phyloP scores from a whole-genome alignment of 2,329 filamentous ascomycete genomes.

The Claviceps fusiformis region DNA sequence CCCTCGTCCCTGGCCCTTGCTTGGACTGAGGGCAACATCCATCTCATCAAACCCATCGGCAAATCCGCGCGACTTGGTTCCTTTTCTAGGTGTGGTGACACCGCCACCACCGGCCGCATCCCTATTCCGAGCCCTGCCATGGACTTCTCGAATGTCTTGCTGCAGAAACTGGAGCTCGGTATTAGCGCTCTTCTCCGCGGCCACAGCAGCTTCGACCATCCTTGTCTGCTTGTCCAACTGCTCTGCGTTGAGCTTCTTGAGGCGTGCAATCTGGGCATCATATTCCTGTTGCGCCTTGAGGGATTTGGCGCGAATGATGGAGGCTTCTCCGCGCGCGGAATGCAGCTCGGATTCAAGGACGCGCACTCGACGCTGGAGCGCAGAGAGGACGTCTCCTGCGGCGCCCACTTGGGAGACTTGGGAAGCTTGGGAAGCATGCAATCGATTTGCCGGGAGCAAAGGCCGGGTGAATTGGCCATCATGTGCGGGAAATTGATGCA shows the following conservation, averaged over 20 bases:
- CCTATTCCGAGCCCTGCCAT: constrained; percentile 33
- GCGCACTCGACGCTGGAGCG: constrained; percentile 38
- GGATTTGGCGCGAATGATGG: constrained; percentile 60
- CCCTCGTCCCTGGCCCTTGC: constrained; percentile 30
- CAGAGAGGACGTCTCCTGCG: constrained; percentile 25
- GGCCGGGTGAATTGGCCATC: constrained; percentile 28
- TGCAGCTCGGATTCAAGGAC: constrained; percentile 42
- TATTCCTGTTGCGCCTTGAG: constrained; percentile 48
- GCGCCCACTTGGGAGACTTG: constrained; percentile 12
- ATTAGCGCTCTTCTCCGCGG: constrained; percentile 49
- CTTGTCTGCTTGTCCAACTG: constrained; percentile 49
- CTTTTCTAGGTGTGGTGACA: constrained; percentile 46
- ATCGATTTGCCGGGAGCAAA: constrained; percentile 14
- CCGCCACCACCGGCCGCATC: constrained; percentile 19
- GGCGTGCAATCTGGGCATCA: constrained; percentile 45
- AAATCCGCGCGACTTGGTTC: constrained; percentile 40
- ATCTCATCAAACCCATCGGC: constrained; percentile 68
- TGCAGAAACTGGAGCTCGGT: constrained; percentile 62
- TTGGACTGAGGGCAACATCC: constrained; percentile 40
- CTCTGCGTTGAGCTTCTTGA: constrained; percentile 52
- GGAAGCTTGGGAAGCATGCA: constrained; percentile 7
- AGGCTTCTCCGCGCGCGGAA: constrained; percentile 55
- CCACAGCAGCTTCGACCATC: constrained; percentile 49
- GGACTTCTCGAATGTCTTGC: constrained; percentile 53
- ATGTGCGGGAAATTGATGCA: constrained; percentile 15